A percentile compares a stretch with the other conserved stretches of the same genome.
These are phyloP conservation scores for Phytophthora idaei DNA, from an alignment of 352 stramenopile species.

Conservation along the genomic window DNA sequence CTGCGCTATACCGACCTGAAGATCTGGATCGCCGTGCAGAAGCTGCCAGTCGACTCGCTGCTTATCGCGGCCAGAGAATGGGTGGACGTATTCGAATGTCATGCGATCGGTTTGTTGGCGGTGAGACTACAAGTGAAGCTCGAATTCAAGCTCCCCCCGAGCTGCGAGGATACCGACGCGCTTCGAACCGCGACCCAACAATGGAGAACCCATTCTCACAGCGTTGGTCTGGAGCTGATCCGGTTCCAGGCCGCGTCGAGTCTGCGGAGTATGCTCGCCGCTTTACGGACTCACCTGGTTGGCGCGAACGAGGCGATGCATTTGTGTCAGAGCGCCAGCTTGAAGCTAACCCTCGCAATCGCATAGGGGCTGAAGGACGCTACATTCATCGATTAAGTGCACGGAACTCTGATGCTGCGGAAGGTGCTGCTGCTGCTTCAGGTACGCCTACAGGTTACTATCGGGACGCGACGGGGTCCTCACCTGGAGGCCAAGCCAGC, in stretches of 20 bases:
- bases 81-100: slow-evolving; percentile 30
- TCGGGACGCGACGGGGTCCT: slow-evolving; percentile 23
- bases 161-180: slow-evolving; percentile 24
- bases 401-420: slow-evolving; percentile 7
- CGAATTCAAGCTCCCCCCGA: slow-evolving; percentile 29
- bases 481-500: slow-evolving; percentile 19
- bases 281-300: slow-evolving; percentile 44
- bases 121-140: slow-evolving; percentile 25
- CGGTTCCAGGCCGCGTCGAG: not conserved
- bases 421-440: slow-evolving; percentile 3
- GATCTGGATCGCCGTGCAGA: slow-evolving; percentile 25
- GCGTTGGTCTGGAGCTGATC: slow-evolving; percentile 31
- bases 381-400: slow-evolving; percentile 31
- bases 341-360: slow-evolving; percentile 26
- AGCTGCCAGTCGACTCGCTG: slow-evolving; percentile 16
- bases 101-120: slow-evolving; percentile 21
- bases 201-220: slow-evolving; percentile 32
- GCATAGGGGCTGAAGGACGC: slow-evolving; percentile 28
- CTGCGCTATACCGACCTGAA: slow-evolving; percentile 19
- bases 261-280: slow-evolving; percentile 37
- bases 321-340: slow-evolving; percentile 25
- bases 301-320: slow-evolving; percentile 38
- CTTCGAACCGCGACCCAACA: slow-evolving; percentile 18
- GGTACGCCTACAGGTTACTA: slow-evolving; percentile 21
- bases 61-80: slow-evolving; percentile 35